Base-by-base conservation (phyloP, 2,329 filamentous ascomycete genomes). In the Xylariaceae sp. region DNA sequence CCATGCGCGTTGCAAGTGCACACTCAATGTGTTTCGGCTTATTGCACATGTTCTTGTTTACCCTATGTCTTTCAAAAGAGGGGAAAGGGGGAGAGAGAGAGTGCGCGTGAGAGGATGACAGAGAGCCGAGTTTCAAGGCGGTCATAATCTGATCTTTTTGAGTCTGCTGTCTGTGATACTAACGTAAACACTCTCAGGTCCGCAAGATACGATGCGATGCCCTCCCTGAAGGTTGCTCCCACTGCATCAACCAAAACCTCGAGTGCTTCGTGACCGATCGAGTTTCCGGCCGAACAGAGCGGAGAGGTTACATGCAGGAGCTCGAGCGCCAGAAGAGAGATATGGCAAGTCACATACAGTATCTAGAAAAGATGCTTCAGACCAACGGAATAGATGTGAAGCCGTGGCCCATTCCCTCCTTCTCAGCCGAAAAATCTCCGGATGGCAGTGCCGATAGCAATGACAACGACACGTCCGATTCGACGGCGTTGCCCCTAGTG, bases 151-250 rank as follows among this genome's bases (percentile, higher is more conserved):
- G 18, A 37, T 37, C 26, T 26, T 26, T 8, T 15, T 39, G 29
- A 12, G 22, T 26, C 18, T 44, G 15, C 34, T 22, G 49, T 55
- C 42, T 65, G 4, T 26, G 5, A 43, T 5, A 26, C 62, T 64
- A 57, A 58, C 57, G 45, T 49, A 55, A n/a, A 51, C 55, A 40
- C 48, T 53, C 29, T 26, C 56, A 54, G 87, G 78, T 90, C 54
- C 84, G 90, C 62, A 95, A 95, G 73, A 95, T 95, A 64, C 84
- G 88, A 67, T 95, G 90, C 76, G 90, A 95, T 74, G 86, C 85
- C 50, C 77, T 87, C 39, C 83, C 87, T 30, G 86, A 88, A 61
- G 90, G 89, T 58, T 95, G 90, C 73, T 89, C 88, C 57, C 87
- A 89, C 64, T 95, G 90, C 74, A 75, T 83, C 63, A 84, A 87